Base-by-base conservation (phyloP, 371 early-diverging fungal species). In the Cokeromyces recurvatus region DNA sequence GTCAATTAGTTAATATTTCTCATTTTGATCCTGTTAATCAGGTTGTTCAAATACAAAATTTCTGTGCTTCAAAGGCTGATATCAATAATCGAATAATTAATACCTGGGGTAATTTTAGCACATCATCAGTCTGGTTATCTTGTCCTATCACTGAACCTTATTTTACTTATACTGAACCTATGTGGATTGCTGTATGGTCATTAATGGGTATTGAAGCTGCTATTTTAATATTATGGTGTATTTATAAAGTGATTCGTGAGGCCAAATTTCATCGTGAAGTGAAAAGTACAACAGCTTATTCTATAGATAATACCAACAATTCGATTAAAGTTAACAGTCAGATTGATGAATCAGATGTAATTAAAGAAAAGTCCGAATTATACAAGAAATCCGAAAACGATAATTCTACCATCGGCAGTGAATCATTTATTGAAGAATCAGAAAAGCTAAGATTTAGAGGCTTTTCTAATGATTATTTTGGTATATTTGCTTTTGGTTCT, bases 371-470 rank as follows among this genome's bases (percentile, higher is more conserved):
- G 11, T 47, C 48, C 32, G 58, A 52, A 19, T 44, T 43, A 27
- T 41, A 51, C 11, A 29, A 48, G n/a, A 37, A 43, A 14, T 22
- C 24, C 10, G 21, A 16, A 14, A 46, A 46, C 19, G 37, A 31
- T 9, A 39, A 15, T 8, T 36, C 50, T 4, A 38, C 65, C 1
- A 41, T 50, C 32, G 50, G 58, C 8, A 52, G 56, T 7, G 29
- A 29, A 5, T 29, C 29, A 9, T 63, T 68, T 19, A 50, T 72
- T 23, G 48, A 62, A 31, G 68, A 71, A 20, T 65, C 65, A 9
- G 74, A 76, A 23, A 59, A 64, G 24, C 56, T 84, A 40, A 61
- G 61, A 12, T 77, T 88, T 58, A 77, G 77, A 49, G 88, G 90
- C 2, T 90, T 79, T 64, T 56, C 68, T 12, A 57, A 60, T 40